These are phyloP conservation scores for Ogataea hybrid DNA, from an alignment of 1,139 yeast species.

Conservation along the genomic window DNA sequence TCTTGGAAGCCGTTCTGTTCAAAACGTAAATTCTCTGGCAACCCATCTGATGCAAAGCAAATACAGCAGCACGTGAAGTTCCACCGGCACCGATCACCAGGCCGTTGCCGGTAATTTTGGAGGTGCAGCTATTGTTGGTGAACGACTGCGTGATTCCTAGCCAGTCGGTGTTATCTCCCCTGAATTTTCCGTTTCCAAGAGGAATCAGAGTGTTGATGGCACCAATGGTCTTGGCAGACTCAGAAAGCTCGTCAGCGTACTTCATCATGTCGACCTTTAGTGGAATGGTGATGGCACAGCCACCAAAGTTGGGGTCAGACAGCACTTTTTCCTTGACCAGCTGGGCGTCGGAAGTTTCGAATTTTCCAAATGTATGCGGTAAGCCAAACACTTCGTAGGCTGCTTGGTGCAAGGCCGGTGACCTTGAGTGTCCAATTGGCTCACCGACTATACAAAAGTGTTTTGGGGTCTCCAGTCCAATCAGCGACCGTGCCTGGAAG, in stretches of 20 bases:
- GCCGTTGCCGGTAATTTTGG: conserved; percentile 41
- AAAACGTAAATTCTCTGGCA: conserved; percentile 73
- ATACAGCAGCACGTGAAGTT: conserved; percentile 92
- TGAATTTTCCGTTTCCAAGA: conserved; percentile 49
- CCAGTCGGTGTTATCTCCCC: conserved; percentile 97
- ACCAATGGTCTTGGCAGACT: conserved; percentile 76
- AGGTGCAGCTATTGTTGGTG: conserved; percentile 56
- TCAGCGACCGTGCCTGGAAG: conserved; percentile 52
- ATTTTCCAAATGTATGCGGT: conserved; percentile 68
- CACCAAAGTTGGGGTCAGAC: conserved; percentile 63
- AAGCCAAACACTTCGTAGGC: conserved; percentile 70
- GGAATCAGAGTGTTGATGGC: conserved; percentile 90
- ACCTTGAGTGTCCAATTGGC: conserved; percentile 83
- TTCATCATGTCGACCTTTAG: conserved; percentile 76
- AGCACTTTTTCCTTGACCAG: conserved; percentile 49
- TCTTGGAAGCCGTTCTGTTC: conserved; percentile 74
- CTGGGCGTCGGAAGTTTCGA: conserved; percentile 65
- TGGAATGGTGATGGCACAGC: conserved; percentile 91
- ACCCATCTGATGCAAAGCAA: conserved; percentile 79
- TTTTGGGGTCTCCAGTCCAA: conserved; percentile 61
- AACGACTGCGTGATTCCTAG: conserved; percentile 78
- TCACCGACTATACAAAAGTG: conserved; percentile 76
- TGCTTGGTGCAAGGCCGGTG: conserved; percentile 82
- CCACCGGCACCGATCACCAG: conserved; percentile 97
- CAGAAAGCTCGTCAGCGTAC: conserved; percentile 60